Evolutionary conservation across 768 basidiomycete species (phyloP), one percentile per base, ranked within the genome.

Genomic region (Ramaria sp.): DNA sequence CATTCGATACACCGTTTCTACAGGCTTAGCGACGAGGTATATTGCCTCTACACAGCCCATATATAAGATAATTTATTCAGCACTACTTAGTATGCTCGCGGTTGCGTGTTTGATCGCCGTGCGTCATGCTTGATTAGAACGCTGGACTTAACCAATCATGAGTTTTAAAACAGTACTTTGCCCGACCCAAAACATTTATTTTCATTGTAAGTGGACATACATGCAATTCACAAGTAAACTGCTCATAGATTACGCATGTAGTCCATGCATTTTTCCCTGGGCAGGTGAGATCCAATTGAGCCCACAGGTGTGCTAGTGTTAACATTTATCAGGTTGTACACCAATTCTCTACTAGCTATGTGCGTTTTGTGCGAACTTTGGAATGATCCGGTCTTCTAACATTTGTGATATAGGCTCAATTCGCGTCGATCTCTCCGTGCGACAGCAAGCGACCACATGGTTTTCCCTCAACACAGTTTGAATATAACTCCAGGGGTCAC

Each of bases 241-340:
- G 25, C 13, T 41, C n/a, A 41, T 3, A 37, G 10, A 12, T 13
- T 22, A 4, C 28, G 36, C 18, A 12, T 52, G 13, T 9, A 52
- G 51, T 36, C 37, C 3, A 52, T 52, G 51, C 51, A 52, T 52
- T 52, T 52, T 12, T 52, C 51, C 10, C 25, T 52, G 36, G 51
- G 37, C 12, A 38, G 51, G 49, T 50, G 38, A 32, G 32, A 27
- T 20, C 2, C 18, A 50, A 6, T 32, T 36, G 20, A 18, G 18
- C 30, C 32, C 18, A 8, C 10, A 8, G 15, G 18, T 22, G 22
- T 18, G 15, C 5, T 36, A 34, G 10, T 32, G 5, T 20, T 50
- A 28, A 36, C 15, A 22, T 18, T 34, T 36, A 10, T 16, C 32
- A 50, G 49, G 41, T 25, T 42, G 39, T 52, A 52, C 37, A 52